Evolutionary conservation across 768 basidiomycete species (phyloP).

Genomic region (Tricholoma matsutake): DNA sequence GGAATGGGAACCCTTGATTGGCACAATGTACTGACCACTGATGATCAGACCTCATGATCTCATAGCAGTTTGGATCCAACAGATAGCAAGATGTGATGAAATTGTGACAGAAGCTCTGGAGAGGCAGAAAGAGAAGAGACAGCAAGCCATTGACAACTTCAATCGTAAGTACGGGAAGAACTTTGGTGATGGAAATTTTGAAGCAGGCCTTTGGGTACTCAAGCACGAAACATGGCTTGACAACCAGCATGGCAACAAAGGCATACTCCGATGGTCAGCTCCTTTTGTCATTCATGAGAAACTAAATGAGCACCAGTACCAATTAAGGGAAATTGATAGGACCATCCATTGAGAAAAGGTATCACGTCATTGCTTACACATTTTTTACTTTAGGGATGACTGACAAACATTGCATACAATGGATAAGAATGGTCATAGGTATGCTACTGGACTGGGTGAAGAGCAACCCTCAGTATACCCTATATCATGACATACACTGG

Average conservation of each 20-base stretch:
- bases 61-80: too few relatives aligned
- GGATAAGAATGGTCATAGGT: too few relatives aligned
- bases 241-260: slow-evolving; percentile 22
- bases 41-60: slow-evolving; percentile 20
- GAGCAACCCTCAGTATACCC: too few relatives aligned
- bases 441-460: too few relatives aligned
- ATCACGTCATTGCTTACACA: not conserved
- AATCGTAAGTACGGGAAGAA: slow-evolving; percentile 10
- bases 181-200: slow-evolving; percentile 16
- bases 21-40: slow-evolving; percentile 13
- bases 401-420: not conserved
- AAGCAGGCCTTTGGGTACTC: slow-evolving; percentile 27
- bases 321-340: slow-evolving; percentile 1
- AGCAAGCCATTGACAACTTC: slow-evolving; percentile 18
- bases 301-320: not conserved
- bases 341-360: not conserved
- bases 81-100: too few relatives aligned
- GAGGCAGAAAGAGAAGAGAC: too few relatives aligned
- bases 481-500: too few relatives aligned
- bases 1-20: slow-evolving; percentile 25
- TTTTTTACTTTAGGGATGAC: slow-evolving; percentile 2
- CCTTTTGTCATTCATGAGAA: slow-evolving; percentile 5
- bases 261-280: not conserved
- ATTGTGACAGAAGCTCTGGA: too few relatives aligned
- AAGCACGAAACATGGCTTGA: slow-evolving; percentile 27